Evolutionary conservation across 257 asterid species (phyloP).

Genomic region (Fraxinus excelsior): DNA sequence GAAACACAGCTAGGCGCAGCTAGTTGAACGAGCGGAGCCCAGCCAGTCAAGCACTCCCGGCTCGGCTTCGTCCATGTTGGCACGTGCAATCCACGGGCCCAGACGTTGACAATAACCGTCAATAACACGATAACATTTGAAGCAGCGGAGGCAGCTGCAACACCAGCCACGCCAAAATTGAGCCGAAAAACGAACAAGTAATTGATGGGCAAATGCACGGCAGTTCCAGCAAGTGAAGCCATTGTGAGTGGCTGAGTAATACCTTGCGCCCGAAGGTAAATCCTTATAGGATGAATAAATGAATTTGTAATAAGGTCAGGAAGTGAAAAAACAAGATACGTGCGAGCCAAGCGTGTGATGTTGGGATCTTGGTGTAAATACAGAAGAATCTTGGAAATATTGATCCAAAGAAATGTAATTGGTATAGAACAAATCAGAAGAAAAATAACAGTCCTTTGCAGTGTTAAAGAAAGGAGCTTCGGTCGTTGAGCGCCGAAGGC

Average conservation of each 20-base stretch:
- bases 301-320: conserved; percentile 78
- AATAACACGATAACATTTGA: conserved; percentile 47
- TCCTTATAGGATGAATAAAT: conserved; percentile 68
- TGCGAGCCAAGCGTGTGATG: conserved; percentile 58
- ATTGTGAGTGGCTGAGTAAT: conserved; percentile 68
- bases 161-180: conserved; percentile 69
- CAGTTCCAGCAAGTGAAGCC: conserved; percentile 61
- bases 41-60: conserved; percentile 57
- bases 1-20: conserved; percentile 88
- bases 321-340: conserved; percentile 61
- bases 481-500: conserved; percentile 80
- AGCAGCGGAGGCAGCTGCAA: conserved; percentile 76
- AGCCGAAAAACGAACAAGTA: conserved; percentile 50
- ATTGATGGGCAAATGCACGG: conserved; percentile 55
- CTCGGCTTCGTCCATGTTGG: conserved; percentile 67
- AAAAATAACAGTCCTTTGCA: conserved; percentile 61
- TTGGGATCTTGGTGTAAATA: conserved; percentile 71
- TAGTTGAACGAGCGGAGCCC: conserved; percentile 71
- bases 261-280: conserved; percentile 94
- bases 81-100: conserved; percentile 47
- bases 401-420: conserved; percentile 67
- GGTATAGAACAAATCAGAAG: conserved; percentile 65
- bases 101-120: conserved; percentile 40
- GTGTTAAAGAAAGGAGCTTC: conserved; percentile 58
- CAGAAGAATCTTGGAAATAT: conserved; percentile 53